Evolutionary conservation across 2,329 filamentous ascomycete genomes (phyloP).

Genomic region (Epichloe glyceriae): DNA sequence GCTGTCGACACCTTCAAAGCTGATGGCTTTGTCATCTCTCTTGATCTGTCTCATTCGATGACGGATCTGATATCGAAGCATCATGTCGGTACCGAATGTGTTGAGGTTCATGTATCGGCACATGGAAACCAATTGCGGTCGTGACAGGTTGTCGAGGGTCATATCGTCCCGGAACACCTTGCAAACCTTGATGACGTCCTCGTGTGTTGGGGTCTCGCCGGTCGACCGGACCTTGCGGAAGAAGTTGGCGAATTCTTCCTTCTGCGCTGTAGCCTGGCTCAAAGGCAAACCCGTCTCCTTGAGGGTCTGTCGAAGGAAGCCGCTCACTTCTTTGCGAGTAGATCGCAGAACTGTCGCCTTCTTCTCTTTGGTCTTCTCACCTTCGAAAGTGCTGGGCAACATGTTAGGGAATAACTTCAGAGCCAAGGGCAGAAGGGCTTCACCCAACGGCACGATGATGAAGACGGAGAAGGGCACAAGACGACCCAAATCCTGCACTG

Average conservation of each 20-base stretch:
- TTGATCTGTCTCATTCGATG: conserved; percentile 99
- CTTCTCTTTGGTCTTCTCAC: conserved; percentile 74
- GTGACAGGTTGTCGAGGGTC: conserved; percentile 90
- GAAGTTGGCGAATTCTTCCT: conserved; percentile 89
- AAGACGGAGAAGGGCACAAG: conserved; percentile 95
- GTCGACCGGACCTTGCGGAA: conserved; percentile 93
- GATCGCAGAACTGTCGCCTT: conserved; percentile 73
- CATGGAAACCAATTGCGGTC: conserved; percentile 92
- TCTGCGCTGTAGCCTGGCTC: conserved; percentile 70
- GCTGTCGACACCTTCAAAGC: conserved; percentile 83
- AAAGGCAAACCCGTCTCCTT: conserved; percentile 88
- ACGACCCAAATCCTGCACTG: conserved; percentile 83
- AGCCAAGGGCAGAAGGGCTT: conserved; percentile 80
- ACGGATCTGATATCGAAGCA: conserved; percentile 92
- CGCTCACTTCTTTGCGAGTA: conserved; percentile 86
- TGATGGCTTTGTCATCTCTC: conserved; percentile 89
- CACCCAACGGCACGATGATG: conserved; percentile 90
- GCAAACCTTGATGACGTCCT: conserved; percentile 97
- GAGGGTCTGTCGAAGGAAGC: conserved; percentile 76
- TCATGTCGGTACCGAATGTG: conserved; percentile 92
- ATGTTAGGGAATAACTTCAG: conserved; percentile 94
- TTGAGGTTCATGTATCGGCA: conserved; percentile 98
- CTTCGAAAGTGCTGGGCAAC: conserved; percentile 94
- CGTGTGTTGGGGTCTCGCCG: conserved; percentile 73
- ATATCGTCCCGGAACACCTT: conserved; percentile 98